Evolutionary conservation across 306 rosid genomes (phyloP).

Genomic region (Ormosia semicastrata): DNA sequence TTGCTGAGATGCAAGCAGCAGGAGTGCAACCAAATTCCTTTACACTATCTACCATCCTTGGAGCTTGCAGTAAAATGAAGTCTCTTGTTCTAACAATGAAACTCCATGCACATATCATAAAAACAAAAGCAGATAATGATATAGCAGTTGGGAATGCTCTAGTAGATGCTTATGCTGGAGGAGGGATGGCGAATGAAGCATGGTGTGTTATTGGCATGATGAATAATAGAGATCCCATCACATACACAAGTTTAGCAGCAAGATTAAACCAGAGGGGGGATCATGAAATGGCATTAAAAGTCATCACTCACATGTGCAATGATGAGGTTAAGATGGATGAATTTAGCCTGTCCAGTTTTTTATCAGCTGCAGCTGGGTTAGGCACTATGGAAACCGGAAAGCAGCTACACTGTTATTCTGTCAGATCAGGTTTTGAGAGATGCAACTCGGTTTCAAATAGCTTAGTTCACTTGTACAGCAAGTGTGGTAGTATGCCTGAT

Average conservation of each 20-base stretch:
- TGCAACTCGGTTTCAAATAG: slow-evolving; percentile 51
- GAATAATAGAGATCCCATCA: slow-evolving; percentile 53
- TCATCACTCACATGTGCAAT: slow-evolving; percentile 43
- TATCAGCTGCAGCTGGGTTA: slow-evolving; percentile 67
- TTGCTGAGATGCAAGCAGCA: slow-evolving; percentile 51
- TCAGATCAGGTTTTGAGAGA: slow-evolving; percentile 53
- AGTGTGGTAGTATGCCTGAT: slow-evolving; percentile 51
- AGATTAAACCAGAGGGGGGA: slow-evolving; percentile 57
- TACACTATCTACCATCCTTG: slow-evolving; percentile 51
- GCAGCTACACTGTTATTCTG: slow-evolving; percentile 59
- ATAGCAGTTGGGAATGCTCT: slow-evolving; percentile 66
- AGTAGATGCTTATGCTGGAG: slow-evolving; percentile 66
- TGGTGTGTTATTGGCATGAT: slow-evolving; percentile 48
- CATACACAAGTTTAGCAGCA: slow-evolving; percentile 62
- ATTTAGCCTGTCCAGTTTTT: slow-evolving; percentile 57
- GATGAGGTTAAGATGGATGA: slow-evolving; percentile 59
- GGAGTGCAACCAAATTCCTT: slow-evolving; percentile 63
- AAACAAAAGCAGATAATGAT: slow-evolving; percentile 43
- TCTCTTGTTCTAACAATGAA: slow-evolving; percentile 44
- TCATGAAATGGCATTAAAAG: slow-evolving; percentile 48
- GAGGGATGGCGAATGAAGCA: slow-evolving; percentile 49
- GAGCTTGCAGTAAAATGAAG: slow-evolving; percentile 43
- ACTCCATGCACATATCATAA: slow-evolving; percentile 55
- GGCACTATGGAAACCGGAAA: slow-evolving; percentile 55
- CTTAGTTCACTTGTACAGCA: slow-evolving; percentile 61